Base-by-base conservation (phyloP, 73 alveolate genomes). In the Stentor coeruleus region DNA sequence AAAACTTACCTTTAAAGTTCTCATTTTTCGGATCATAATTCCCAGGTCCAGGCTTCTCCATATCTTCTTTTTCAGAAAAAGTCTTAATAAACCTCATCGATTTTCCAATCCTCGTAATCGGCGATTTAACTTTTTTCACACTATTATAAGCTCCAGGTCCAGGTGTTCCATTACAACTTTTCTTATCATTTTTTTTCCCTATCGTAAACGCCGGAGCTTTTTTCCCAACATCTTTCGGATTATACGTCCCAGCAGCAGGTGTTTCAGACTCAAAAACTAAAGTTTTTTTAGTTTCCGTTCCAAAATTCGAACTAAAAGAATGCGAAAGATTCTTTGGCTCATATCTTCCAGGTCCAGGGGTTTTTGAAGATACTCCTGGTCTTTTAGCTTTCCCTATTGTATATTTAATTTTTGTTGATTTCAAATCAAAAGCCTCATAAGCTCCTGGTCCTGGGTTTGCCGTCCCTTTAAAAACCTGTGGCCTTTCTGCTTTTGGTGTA, bases 291-390 rank as follows among this genome's bases (percentile, higher is more conserved):
- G 28, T 49, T 20, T 49, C 66, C 28, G 6, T 49, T 49, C 66
- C 66, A 20, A 49, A 49, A 49, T 20, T 6, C 20, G 66, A 6
- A 49, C 66, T 49, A 20, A 49, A 49, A 49, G 66, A 49, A 49
- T 49, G 66, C 6, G 28, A 11, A 11, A 49, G 20, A 49, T 6
- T 11, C 6, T 49, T 6, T 11, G 28, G 6, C 20, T 66, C 79
- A 66, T 66, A 66, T 20, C 79, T 66, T 0, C 79, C 79, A 66
- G 79, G 79, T 31, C 79, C 79, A 20, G 79, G 79, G 33, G 79
- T 2, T 20, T 2, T 33, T 66, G 79, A 1, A 11, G 1, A 28
- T 66, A 66, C 14, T 66, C 33, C 79, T 26, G n/a, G n/a, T 49
- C 66, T 49, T 49, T 49, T 49, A 6, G 66, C 66, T 49, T 49